Evolutionary conservation across 345 rosid species (phyloP).

Genomic region (Tarenaya hassleriana): DNA sequence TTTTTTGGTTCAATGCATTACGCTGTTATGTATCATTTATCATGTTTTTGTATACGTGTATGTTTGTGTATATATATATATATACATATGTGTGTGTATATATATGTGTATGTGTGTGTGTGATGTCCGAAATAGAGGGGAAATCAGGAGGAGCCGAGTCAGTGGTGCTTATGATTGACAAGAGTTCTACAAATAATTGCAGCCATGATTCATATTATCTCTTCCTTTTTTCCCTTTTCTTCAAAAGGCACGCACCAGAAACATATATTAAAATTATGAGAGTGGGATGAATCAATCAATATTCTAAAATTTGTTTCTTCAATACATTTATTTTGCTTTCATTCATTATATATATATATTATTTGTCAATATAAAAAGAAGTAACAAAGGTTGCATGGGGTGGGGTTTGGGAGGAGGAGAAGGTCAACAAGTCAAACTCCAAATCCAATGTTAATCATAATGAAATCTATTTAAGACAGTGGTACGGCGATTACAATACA

Average conservation of each 20-base stretch:
- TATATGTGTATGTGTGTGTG: slow-evolving; percentile 1
- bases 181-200: slow-evolving; percentile 26
- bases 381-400: too few species aligned
- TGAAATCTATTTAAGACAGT: slow-evolving; percentile 19
- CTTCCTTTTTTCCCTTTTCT: too few species aligned
- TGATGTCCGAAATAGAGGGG: slow-evolving; percentile 20
- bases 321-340: background rate
- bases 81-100: background rate
- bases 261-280: slow-evolving; percentile 2
- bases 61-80: slow-evolving; percentile 8
- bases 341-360: background rate
- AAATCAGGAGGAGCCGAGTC: slow-evolving; percentile 20
- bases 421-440: background rate
- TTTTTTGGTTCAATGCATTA: slow-evolving; percentile 24
- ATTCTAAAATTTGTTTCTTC: background rate
- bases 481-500: slow-evolving; percentile 25
- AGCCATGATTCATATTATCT: slow-evolving; percentile 8
- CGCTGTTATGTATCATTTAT: slow-evolving; percentile 5
- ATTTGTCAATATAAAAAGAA: background rate
- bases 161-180: slow-evolving; percentile 32
- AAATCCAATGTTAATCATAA: slow-evolving; percentile 13
- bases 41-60: too few species aligned
- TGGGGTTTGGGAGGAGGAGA: slow-evolving; percentile 15
- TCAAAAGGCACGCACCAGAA: slow-evolving; percentile 27
- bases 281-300: slow-evolving; percentile 20